These are phyloP conservation scores for Aureobasidium sp. DNA, from an alignment of 2,329 filamentous ascomycete genomes.

Conservation along the genomic window DNA sequence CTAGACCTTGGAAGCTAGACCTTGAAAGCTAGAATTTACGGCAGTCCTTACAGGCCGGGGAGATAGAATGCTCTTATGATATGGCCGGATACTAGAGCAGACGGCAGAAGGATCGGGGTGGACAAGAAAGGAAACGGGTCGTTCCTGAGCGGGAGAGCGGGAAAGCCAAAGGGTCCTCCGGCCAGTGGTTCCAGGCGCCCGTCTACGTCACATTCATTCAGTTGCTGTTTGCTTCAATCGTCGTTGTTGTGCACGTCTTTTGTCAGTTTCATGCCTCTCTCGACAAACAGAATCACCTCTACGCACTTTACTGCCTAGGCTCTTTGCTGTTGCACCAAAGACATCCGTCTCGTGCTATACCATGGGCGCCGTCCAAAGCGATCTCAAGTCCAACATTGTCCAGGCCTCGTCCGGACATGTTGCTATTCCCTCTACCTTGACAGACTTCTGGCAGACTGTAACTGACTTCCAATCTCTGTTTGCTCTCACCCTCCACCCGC, in stretches of 20 bases:
- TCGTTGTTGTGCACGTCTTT: background rate
- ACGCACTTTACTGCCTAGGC: background rate
- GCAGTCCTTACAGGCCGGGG: no score
- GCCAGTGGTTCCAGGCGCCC: no score
- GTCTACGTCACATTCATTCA: no score
- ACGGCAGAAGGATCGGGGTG: no score
- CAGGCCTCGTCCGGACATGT: slow-evolving; percentile 24
- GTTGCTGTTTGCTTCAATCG: background rate
- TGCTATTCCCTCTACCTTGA: slow-evolving; percentile 22
- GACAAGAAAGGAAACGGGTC: no score
- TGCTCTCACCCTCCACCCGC: background rate
- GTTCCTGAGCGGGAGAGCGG: no score
- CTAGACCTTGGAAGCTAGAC: background rate
- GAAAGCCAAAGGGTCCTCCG: no score
- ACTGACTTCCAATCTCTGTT: background rate
- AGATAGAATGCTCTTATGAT: no score
- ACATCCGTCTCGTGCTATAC: slow-evolving; percentile 10
- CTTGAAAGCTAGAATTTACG: background rate
- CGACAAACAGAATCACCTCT: background rate
- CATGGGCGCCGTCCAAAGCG: slow-evolving; percentile 27
- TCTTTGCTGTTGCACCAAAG: no score
- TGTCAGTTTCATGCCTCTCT: background rate
- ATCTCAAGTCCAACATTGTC: slow-evolving; percentile 27
- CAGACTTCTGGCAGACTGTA: slow-evolving; percentile 26
- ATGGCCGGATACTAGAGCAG: no score